These are phyloP conservation scores for Cladophialophora carrionii DNA, from an alignment of 2,329 filamentous ascomycete genomes.

Conservation along the genomic window DNA sequence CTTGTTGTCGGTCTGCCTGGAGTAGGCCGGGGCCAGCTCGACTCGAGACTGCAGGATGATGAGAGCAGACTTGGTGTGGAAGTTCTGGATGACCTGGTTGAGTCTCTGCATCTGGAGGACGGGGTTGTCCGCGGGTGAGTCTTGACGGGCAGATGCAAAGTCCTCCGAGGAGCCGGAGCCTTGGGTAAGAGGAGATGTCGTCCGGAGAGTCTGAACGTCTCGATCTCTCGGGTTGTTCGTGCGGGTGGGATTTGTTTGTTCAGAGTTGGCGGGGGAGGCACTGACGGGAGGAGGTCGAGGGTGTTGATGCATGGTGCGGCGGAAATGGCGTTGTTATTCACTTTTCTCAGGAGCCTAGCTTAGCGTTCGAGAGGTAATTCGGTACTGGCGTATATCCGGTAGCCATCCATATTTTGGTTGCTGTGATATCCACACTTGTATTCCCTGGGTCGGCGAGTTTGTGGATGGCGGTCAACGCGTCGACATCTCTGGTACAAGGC, in stretches of 20 bases:
- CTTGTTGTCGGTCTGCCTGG: slow-evolving; percentile 60
- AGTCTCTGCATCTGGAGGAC: slow-evolving; percentile 75
- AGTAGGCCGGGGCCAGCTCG: slow-evolving; percentile 63
- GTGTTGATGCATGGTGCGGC: slow-evolving; percentile 80
- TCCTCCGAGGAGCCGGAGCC: slow-evolving; percentile 56
- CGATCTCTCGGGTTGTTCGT: slow-evolving; percentile 75
- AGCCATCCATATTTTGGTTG: slow-evolving; percentile 36
- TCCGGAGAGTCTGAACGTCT: slow-evolving; percentile 55
- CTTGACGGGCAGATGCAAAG: slow-evolving; percentile 48
- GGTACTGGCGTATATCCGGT: slow-evolving; percentile 28
- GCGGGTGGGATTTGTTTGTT: slow-evolving; percentile 71
- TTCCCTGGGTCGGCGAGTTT: slow-evolving; percentile 6
- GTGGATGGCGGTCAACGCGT: slow-evolving; percentile 25
- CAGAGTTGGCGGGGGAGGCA: slow-evolving; percentile 72
- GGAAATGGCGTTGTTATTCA: slow-evolving; percentile 14
- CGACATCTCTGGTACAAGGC: slow-evolving; percentile 12
- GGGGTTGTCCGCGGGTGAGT: slow-evolving; percentile 53
- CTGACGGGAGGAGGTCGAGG: slow-evolving; percentile 73
- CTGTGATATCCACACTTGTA: slow-evolving; percentile 18
- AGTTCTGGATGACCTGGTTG: slow-evolving; percentile 96
- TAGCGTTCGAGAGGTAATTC: slow-evolving; percentile 31
- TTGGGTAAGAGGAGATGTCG: slow-evolving; percentile 54
- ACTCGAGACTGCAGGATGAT: slow-evolving; percentile 81
- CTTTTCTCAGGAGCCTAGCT: slow-evolving; percentile 25
- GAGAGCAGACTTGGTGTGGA: slow-evolving; percentile 83